Percentiles rank a stretch among this genome's conserved stretches.
Conservation (phyloP, 192 early-diverging fungal species). For the Phlyctochytrium planicorne region DNA sequence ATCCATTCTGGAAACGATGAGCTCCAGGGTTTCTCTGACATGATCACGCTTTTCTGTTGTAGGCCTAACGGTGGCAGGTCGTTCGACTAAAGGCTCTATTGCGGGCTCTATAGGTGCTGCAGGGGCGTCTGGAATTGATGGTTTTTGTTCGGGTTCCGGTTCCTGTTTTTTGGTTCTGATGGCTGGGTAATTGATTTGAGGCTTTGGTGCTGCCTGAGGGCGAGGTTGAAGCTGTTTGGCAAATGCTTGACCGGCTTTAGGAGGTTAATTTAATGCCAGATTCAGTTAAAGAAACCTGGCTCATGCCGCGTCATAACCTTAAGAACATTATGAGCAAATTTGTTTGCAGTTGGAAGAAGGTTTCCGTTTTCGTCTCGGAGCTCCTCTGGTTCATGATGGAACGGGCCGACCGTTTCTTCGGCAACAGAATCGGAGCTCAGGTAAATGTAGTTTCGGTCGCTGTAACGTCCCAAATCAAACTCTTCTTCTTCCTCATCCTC, state of each 20-base stretch:
- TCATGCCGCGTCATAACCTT: background rate
- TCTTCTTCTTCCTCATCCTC: background rate
- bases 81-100: too few species aligned
- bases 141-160: background rate
- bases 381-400: background rate
- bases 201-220: background rate
- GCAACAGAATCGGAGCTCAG: background rate
- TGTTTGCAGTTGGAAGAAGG: background rate
- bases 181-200: slow-evolving; percentile 4
- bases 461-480: background rate
- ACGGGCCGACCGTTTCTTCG: slow-evolving; percentile 2
- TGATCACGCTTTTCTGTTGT: too few species aligned
- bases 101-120: too few species aligned
- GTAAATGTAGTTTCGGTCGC: background rate
- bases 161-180: background rate
- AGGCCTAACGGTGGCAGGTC: too few species aligned
- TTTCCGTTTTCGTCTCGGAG: background rate
- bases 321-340: background rate
- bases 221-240: background rate
- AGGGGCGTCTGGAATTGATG: background rate
- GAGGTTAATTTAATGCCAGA: background rate
- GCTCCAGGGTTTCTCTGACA: background rate
- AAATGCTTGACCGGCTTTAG: background rate
- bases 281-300: background rate
- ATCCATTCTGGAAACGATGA: background rate